Conservation (phyloP, 2,329 filamentous ascomycete species). For the Epichloe uncinata region DNA sequence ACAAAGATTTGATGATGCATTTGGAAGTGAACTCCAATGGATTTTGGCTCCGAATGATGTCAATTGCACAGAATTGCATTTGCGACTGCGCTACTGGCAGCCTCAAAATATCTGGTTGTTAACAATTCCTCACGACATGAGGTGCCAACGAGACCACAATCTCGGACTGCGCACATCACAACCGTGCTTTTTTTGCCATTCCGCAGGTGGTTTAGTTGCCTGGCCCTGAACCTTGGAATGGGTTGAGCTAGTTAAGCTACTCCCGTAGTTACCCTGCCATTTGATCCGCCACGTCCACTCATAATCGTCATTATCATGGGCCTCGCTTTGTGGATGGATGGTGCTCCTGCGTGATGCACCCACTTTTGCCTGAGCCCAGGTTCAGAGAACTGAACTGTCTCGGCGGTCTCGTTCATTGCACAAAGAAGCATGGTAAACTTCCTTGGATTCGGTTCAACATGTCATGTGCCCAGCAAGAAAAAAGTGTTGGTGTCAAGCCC, state of each 20-base stretch:
- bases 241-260: not conserved
- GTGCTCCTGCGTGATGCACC: not conserved
- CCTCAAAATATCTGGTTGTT: not conserved
- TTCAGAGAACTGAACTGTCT: not conserved
- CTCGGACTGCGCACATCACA: constrained; percentile 2
- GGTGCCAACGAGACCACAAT: not conserved
- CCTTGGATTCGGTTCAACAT: too few species aligned
- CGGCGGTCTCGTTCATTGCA: not conserved
- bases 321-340: not conserved
- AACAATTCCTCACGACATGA: not conserved
- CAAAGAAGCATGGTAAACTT: too few species aligned
- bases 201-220: constrained; percentile 2
- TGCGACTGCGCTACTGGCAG: not conserved
- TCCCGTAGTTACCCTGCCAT: not conserved
- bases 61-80: not conserved
- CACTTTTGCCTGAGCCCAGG: not conserved
- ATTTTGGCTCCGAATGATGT: not conserved
- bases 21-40: not conserved
- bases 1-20: not conserved
- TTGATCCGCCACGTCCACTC: constrained; percentile 12
- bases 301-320: not conserved
- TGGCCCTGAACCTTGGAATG: not conserved
- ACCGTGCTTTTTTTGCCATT: constrained; percentile 7
- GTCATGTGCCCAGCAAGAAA: too few species aligned
- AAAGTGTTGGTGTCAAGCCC: not conserved